Evolutionary conservation across 352 stramenopile genomes (phyloP).

Genomic region (Pythium insidiosum): DNA sequence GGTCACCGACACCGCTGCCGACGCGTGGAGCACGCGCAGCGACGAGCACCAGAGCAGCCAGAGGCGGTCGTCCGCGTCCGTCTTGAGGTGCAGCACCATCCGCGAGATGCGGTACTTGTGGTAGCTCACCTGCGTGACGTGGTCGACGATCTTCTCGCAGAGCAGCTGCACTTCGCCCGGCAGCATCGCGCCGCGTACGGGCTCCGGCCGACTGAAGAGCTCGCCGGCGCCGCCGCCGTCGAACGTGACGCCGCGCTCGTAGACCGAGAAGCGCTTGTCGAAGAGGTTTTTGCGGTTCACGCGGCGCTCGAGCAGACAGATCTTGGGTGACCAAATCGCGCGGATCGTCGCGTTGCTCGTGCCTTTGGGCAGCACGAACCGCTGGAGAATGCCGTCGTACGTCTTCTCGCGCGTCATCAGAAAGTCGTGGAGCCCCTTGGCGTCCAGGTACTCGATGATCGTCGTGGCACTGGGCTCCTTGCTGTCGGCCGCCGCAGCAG

Average conservation of each 20-base stretch:
- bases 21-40: slow-evolving; percentile 54
- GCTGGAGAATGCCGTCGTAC: slow-evolving; percentile 90
- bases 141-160: slow-evolving; percentile 89
- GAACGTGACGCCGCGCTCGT: slow-evolving; percentile 93
- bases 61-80: slow-evolving; percentile 88
- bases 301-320: slow-evolving; percentile 91
- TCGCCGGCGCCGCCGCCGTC: slow-evolving; percentile 79
- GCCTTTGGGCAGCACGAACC: slow-evolving; percentile 92
- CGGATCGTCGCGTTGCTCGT: slow-evolving; percentile 86
- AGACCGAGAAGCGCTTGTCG: slow-evolving; percentile 89
- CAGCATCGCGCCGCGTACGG: slow-evolving; percentile 88
- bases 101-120: slow-evolving; percentile 88
- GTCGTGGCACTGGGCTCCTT: slow-evolving; percentile 7
- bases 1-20: slow-evolving; percentile 4
- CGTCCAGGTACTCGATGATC: slow-evolving; percentile 93
- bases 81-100: slow-evolving; percentile 95
- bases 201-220: slow-evolving; percentile 73
- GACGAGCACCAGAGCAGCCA: slow-evolving; percentile 95
- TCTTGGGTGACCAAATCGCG: slow-evolving; percentile 93
- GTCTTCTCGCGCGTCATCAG: slow-evolving; percentile 89
- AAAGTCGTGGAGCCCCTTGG: slow-evolving; percentile 83
- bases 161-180: slow-evolving; percentile 86
- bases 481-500: neutral
- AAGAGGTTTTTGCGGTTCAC: slow-evolving; percentile 88
- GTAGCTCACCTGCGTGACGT: slow-evolving; percentile 90